phyloP scores from a whole-genome alignment of 805 yeast species.

The Candida khao-thaluensis region DNA sequence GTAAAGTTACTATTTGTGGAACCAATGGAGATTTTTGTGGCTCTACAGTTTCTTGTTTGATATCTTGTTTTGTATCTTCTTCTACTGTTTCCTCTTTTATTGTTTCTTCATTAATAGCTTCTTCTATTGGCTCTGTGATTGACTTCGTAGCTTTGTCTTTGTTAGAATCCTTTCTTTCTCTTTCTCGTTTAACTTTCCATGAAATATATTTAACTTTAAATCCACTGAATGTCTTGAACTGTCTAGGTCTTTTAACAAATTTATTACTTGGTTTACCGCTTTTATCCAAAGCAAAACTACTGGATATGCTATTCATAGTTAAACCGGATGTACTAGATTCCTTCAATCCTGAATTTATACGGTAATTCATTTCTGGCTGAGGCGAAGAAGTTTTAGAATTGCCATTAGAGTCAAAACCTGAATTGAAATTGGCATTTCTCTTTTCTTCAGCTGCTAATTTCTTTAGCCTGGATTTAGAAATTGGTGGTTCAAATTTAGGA shows the following conservation, averaged over 20 bases:
- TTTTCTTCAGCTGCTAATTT: slow-evolving; percentile 31
- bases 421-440: slow-evolving; percentile 16
- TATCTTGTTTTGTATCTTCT: background rate
- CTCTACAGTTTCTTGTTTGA: background rate
- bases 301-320: slow-evolving; percentile 33
- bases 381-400: slow-evolving; percentile 31
- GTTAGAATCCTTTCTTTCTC: slow-evolving; percentile 6
- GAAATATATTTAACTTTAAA: slow-evolving; percentile 32
- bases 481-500: slow-evolving; percentile 34
- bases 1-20: background rate
- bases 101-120: background rate
- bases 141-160: slow-evolving; percentile 3
- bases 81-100: slow-evolving; percentile 2
- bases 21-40: background rate
- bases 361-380: slow-evolving; percentile 22
- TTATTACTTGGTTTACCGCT: slow-evolving; percentile 32
- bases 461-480: slow-evolving; percentile 31
- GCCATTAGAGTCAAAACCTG: slow-evolving; percentile 7
- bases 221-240: slow-evolving; percentile 45
- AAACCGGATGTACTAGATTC: slow-evolving; percentile 43
- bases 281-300: slow-evolving; percentile 31
- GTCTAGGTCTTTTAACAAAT: slow-evolving; percentile 35
- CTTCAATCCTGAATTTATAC: slow-evolving; percentile 40
- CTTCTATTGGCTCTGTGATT: slow-evolving; percentile 4
- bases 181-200: slow-evolving; percentile 19